phyloP scores from a whole-genome alignment of 345 rosid species.

The Microcos paniculata region DNA sequence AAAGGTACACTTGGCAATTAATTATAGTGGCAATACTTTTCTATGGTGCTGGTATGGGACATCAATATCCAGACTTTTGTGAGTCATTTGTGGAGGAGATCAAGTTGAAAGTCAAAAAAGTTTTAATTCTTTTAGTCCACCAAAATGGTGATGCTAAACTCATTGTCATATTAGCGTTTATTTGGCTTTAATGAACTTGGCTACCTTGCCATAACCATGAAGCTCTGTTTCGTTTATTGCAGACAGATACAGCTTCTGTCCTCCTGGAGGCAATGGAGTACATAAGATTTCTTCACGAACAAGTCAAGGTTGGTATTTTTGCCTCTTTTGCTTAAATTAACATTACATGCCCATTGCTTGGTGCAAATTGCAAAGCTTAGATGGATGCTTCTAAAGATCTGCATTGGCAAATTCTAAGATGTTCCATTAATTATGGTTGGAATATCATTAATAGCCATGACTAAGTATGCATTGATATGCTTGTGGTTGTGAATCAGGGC shows the following conservation, averaged over 20 bases:
- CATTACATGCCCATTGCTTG: constrained; percentile 6
- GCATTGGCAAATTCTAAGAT: not conserved
- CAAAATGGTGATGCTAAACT: not conserved
- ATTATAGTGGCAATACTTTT: not conserved
- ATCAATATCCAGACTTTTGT: not conserved
- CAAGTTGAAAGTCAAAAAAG: constrained; percentile 8
- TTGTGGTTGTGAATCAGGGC: not conserved
- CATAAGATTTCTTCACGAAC: constrained; percentile 92
- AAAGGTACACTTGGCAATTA: constrained; percentile 51
- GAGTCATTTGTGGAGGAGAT: not conserved
- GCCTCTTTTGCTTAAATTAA: not conserved
- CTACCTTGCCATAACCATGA: constrained; percentile 10
- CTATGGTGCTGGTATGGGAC: not conserved
- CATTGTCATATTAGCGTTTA: not conserved
- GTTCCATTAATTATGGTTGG: not conserved
- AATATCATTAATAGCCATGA: not conserved
- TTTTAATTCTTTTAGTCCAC: not conserved
- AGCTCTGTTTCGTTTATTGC: constrained; percentile 26
- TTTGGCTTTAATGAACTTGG: not conserved
- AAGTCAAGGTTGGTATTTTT: constrained; percentile 74
- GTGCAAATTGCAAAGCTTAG: not conserved
- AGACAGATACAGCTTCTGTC: constrained; percentile 99
- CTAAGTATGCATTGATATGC: not conserved
- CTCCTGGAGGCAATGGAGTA: constrained; percentile 81
- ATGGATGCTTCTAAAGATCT: not conserved